phyloP scores from a whole-genome alignment of 371 early-diverging fungal genomes.

The Choanephora cucurbitarum region DNA sequence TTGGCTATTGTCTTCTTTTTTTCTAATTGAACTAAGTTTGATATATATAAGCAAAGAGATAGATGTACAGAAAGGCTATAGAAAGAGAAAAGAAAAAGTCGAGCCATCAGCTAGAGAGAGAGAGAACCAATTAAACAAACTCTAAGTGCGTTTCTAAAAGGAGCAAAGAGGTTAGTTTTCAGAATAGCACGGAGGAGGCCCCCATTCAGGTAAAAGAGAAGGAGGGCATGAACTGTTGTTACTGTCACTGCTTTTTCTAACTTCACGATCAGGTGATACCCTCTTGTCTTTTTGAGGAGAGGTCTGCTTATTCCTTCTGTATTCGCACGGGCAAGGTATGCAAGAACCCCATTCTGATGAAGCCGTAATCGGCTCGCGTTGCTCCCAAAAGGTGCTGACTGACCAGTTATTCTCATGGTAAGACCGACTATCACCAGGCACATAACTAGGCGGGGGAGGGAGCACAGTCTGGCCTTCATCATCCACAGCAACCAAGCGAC shows the following conservation, averaged over 20 bases:
- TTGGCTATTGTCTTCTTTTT: no score
- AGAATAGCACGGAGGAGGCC: conserved; percentile 27
- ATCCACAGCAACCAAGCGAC: conserved; percentile 43
- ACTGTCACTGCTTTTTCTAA: not conserved
- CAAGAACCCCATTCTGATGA: conserved; percentile 36
- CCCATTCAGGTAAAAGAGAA: conserved; percentile 25
- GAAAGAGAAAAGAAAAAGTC: no score
- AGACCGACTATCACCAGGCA: conserved; percentile 55
- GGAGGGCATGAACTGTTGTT: conserved; percentile 10
- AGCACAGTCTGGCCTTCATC: conserved; percentile 73
- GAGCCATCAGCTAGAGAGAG: no score
- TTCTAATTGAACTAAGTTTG: no score
- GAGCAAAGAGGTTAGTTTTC: conserved; percentile 9
- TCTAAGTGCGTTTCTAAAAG: no score
- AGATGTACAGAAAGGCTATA: no score
- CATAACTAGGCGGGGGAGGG: conserved; percentile 83
- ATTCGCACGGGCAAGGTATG: conserved; percentile 36
- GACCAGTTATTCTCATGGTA: conserved; percentile 11
- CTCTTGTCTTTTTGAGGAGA: not conserved
- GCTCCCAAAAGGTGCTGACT: conserved; percentile 34
- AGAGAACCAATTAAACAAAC: no score
- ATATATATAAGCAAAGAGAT: no score
- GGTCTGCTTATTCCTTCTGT: conserved; percentile 12
- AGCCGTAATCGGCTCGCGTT: conserved; percentile 36
- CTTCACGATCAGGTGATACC: not conserved